Base-by-base conservation (phyloP, 2,329 filamentous ascomycete genomes). In the Sporothrix protearum region DNA sequence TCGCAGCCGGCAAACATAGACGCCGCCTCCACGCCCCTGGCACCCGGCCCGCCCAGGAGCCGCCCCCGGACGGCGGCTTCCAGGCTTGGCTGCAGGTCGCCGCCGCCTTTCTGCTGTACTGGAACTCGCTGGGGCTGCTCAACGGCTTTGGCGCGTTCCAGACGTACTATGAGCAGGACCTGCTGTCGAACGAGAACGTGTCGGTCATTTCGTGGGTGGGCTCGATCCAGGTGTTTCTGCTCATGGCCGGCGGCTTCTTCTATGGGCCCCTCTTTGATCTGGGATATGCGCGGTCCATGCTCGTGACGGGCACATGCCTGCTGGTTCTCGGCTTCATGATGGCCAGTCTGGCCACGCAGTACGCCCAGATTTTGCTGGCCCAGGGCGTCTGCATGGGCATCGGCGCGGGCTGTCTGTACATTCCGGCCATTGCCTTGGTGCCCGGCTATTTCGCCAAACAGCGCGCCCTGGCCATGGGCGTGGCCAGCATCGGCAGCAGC, bases 391-490 rank as follows among this genome's bases (percentile, higher is more conserved):
- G 86, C 57, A 82, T 85, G 33, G 87, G 88, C 0, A 78, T 89
- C 0, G 87, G 88, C 0, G 80, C 81, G 75, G 83, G 87, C 0
- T 78, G 88, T 69, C 80, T 88, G 75, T 87, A 88, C 79, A 82
- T 83, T 59, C 83, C 88, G 39, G 83, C 83, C 22, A 76, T 87
- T 45, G 82, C 85, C n/a, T 78, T 89, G 28, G 80, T 88, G 10
- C 82, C 86, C 16, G 89, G 87, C 0, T 90, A 90, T 71, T 92
- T 91, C 75, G 81, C 81, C 9, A 84, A 79, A n/a, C 85, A 85
- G n/a, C 83, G 86, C 3, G 84, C 84, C 0, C 80, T 91, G 2
- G 89, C 89, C 0, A 82, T 91, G 22, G 87, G 87, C 0, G 82
- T 89, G 8, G 83, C 83, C 10, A 87, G 88, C 0, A 85, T 85